Evolutionary conservation across 1,139 yeast genomes (phyloP).

Genomic region (Hyphopichia fennica): DNA sequence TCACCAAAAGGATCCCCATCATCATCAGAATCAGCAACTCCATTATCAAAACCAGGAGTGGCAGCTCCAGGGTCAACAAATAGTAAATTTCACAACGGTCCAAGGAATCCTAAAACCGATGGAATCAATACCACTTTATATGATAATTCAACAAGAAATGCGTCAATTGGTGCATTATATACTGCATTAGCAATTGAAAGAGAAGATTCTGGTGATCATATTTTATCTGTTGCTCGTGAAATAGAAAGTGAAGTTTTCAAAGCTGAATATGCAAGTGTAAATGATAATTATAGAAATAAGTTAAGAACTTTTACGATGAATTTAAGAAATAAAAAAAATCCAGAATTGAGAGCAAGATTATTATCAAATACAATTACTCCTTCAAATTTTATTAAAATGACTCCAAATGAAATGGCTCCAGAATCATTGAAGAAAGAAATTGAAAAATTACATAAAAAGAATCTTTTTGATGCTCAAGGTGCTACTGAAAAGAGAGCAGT

Average conservation of each 20-base stretch:
- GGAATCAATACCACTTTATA: conserved; percentile 71
- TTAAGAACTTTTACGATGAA: conserved; percentile 83
- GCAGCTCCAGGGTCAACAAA: conserved; percentile 22
- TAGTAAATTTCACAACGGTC: conserved; percentile 35
- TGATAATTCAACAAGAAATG: conserved; percentile 78
- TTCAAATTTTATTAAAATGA: conserved; percentile 69
- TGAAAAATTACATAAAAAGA: conserved; percentile 82
- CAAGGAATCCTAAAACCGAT: conserved; percentile 78
- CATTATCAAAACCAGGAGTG: conserved; percentile 9
- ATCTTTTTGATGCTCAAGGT: conserved; percentile 94
- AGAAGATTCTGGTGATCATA: conserved; percentile 47
- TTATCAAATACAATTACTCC: conserved; percentile 66
- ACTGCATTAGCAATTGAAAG: conserved; percentile 88
- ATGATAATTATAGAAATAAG: conserved; percentile 69
- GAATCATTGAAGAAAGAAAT: conserved; percentile 82
- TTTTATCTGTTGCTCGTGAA: conserved; percentile 64
- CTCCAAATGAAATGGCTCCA: conserved; percentile 93
- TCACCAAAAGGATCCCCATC: conserved; percentile 6
- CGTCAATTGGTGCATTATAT: conserved; percentile 79
- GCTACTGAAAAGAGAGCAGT: conserved; percentile 97
- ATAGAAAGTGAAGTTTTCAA: conserved; percentile 73
- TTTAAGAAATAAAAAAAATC: conserved; percentile 85
- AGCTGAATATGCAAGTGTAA: conserved; percentile 55
- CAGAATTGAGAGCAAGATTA: conserved; percentile 72
- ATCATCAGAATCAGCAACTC: conserved; percentile 8